These are phyloP conservation scores for Podaxis pistillaris DNA, from an alignment of 768 basidiomycete species.

Conservation along the genomic window DNA sequence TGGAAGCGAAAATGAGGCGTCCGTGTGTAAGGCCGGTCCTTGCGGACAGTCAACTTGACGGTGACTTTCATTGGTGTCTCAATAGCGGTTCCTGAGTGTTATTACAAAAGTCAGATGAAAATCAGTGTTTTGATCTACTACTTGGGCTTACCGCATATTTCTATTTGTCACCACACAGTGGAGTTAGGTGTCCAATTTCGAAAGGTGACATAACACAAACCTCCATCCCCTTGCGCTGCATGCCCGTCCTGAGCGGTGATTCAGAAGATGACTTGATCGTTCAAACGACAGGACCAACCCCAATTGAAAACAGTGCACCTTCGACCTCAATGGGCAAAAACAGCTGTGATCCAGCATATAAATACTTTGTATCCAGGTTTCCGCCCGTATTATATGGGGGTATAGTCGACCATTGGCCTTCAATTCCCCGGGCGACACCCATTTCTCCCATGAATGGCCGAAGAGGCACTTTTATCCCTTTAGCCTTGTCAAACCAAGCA, in stretches of 20 bases:
- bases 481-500: conserved; percentile 51
- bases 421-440: conserved; percentile 53
- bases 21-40: conserved; percentile 54
- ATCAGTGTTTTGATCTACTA: neutral
- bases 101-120: neutral
- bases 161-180: conserved; percentile 25
- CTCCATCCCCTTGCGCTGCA: conserved; percentile 67
- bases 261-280: neutral
- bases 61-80: conserved; percentile 59
- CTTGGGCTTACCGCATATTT: conserved; percentile 52
- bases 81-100: conserved; percentile 52
- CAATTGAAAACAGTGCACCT: conserved; percentile 60
- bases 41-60: conserved; percentile 54
- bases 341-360: conserved; percentile 53
- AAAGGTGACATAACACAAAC: conserved; percentile 28
- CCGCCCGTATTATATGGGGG: conserved; percentile 63
- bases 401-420: conserved; percentile 57
- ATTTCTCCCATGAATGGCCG: conserved; percentile 64
- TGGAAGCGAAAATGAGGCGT: conserved; percentile 54
- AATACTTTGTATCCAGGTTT: conserved; percentile 59
- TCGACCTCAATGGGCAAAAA: conserved; percentile 59
- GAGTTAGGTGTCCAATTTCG: neutral
- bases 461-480: conserved; percentile 48
- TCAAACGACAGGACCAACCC: conserved; percentile 35
- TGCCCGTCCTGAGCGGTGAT: conserved; percentile 52